phyloP scores from a whole-genome alignment of 2,329 filamentous ascomycete genomes.

The Stachybotrys elegans region DNA sequence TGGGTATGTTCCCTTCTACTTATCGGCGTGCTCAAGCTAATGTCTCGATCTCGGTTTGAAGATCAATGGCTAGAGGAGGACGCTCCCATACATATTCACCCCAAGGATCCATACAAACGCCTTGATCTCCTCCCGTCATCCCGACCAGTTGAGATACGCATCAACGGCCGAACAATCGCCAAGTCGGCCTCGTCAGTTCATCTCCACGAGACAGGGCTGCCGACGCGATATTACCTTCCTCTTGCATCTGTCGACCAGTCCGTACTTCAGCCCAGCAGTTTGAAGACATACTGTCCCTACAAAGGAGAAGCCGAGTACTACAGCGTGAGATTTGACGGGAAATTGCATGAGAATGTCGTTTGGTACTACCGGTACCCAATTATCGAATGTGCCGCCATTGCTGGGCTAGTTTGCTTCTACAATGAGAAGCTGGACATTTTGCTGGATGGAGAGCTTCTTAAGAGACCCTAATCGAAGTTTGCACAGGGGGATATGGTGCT shows the following conservation, averaged over 20 bases:
- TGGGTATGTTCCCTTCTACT: conserved; percentile 18
- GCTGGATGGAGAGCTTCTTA: conserved; percentile 41
- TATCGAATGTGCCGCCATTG: conserved; percentile 48
- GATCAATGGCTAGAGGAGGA: conserved; percentile 51
- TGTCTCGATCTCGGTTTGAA: conserved; percentile 10
- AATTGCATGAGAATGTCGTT: conserved; percentile 43
- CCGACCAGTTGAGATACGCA: not conserved
- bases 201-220: conserved; percentile 56
- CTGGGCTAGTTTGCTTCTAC: conserved; percentile 58
- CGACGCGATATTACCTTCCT: conserved; percentile 55
- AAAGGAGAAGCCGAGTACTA: conserved; percentile 64
- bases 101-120: conserved; percentile 63
- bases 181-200: conserved; percentile 40
- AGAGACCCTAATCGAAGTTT: conserved; percentile 23
- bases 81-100: conserved; percentile 53
- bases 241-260: conserved; percentile 41
- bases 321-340: conserved; percentile 39
- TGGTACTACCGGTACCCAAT: conserved; percentile 61
- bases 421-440: conserved; percentile 64
- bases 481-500: too few relatives aligned
- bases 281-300: conserved; percentile 58
- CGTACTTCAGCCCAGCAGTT: conserved; percentile 43
- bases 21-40: not conserved
- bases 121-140: conserved; percentile 54
- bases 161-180: not conserved